Evolutionary conservation across 257 asterid genomes (phyloP).

Genomic region (Nyctanthes arbortristis): DNA sequence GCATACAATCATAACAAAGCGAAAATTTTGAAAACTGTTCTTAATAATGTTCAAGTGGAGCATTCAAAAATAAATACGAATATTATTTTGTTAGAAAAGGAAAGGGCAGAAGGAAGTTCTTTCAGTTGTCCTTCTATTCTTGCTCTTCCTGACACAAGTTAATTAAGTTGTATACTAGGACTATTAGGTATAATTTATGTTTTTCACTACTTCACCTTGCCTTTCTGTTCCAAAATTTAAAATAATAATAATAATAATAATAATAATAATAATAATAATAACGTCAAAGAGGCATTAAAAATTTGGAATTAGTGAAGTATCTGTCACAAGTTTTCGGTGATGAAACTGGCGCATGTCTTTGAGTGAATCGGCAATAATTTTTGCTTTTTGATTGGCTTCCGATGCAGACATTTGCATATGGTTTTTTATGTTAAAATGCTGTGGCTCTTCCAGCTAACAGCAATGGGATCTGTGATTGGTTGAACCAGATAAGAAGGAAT

Average conservation of each 20-base stretch:
- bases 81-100: not conserved
- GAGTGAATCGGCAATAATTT: not conserved
- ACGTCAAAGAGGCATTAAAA: no score
- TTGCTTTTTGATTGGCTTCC: conserved; percentile 58
- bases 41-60: not conserved
- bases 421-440: conserved; percentile 94
- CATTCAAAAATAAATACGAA: not conserved
- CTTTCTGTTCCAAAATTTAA: no score
- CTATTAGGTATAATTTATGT: no score
- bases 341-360: no score
- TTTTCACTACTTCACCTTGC: no score
- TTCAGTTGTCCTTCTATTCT: not conserved
- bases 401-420: conserved; percentile 86
- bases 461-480: conserved; percentile 98
- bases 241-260: no score
- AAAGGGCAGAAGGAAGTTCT: conserved; percentile 5
- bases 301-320: no score
- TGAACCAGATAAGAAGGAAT: conserved; percentile 99
- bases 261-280: no score
- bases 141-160: not conserved
- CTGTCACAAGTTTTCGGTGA: no score
- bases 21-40: not conserved
- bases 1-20: not conserved
- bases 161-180: no score
- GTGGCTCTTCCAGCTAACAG: conserved; percentile 81